Evolutionary conservation across 805 yeast species (phyloP).

Genomic region (Candida mattraensis): DNA sequence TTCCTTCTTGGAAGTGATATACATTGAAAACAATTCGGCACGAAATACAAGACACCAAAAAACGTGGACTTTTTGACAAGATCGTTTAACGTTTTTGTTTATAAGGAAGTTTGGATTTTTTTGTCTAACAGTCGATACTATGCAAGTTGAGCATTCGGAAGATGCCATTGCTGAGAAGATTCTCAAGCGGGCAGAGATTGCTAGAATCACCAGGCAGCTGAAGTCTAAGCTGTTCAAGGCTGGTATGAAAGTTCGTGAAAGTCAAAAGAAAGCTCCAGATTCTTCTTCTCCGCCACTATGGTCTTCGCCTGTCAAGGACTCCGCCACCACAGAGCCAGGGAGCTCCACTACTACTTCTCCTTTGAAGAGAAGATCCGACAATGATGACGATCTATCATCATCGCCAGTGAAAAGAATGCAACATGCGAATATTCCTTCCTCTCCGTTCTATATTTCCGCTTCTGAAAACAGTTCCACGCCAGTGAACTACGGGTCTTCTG

Average conservation of each 20-base stretch:
- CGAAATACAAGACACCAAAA: too few relatives aligned
- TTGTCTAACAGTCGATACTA: too few relatives aligned
- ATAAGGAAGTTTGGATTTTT: too few relatives aligned
- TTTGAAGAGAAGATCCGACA: constrained; percentile 27
- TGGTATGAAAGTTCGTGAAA: constrained; percentile 37
- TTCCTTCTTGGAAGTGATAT: too few relatives aligned
- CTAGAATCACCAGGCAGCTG: constrained; percentile 44
- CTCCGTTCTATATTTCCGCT: constrained; percentile 29
- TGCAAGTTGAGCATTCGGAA: constrained; percentile 25
- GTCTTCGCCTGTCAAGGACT: constrained; percentile 18
- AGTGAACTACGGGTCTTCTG: constrained; percentile 8
- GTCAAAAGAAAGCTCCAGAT: constrained; percentile 20
- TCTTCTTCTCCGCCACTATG: constrained; percentile 19
- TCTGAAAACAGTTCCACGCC: too few relatives aligned
- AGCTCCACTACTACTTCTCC: constrained; percentile 25
- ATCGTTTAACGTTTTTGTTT: too few relatives aligned
- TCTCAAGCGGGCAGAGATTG: constrained; percentile 45
- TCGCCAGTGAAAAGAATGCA: constrained; percentile 31
- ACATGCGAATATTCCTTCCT: constrained; percentile 28
- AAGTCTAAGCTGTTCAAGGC: constrained; percentile 43
- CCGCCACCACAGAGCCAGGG: not conserved
- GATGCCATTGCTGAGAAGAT: constrained; percentile 45
- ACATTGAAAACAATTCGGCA: too few relatives aligned
- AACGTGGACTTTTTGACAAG: too few relatives aligned
- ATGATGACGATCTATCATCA: constrained; percentile 17